Evolutionary conservation across 2,329 filamentous ascomycete species (phyloP), one percentile per base, ranked within the genome.

Genomic region (Trichoderma atroviride): DNA sequence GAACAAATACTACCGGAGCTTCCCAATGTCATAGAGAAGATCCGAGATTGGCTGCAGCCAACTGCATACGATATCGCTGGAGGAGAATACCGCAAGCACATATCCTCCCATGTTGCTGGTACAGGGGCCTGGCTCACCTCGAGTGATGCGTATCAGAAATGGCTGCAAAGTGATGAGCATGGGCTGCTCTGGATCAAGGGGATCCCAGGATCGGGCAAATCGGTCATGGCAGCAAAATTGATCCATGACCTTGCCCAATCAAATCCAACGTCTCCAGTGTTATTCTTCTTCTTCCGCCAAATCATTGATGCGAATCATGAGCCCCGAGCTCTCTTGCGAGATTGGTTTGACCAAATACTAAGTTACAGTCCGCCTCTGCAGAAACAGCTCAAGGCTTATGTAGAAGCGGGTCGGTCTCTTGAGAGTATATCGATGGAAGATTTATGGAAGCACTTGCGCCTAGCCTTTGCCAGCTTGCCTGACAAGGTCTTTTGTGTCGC

Each of bases 261-360:
- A 5, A 63, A 70, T 22, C 63, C 56, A 3, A 61, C 43, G 4
- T 61, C 9, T 9, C 77, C 77, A 0, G 77, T 81, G 2, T 74
- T 81, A 0, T 80, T 75, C 72, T 81, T 82, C 72, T 81, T 81
- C 72, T 81, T 81, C 68, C 76, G 79, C 5, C 79, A 81, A 69
- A 80, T 80, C 64, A 76, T 81, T 68, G 75, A 78, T 27, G 76
- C 76, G 1, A 81, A 81, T 59, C 77, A 78, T 60, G 65, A 71
- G 5, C 75, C 79, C 0, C 52, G 61, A 3, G 73, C 75, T 16
- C 58, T 79, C 14, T 56, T 81, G 10, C 73, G 76, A 7, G 79
- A 81, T 71, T 81, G 77, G 77, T 70, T 79, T 24, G 74, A 72
- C 22, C 80, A 82, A 70, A 37, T 81, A 1, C 67, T 80, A 5